Evolutionary conservation across 345 rosid genomes (phyloP), one percentile per base, ranked within the genome.

Genomic region (Gossypium herbaceum): DNA sequence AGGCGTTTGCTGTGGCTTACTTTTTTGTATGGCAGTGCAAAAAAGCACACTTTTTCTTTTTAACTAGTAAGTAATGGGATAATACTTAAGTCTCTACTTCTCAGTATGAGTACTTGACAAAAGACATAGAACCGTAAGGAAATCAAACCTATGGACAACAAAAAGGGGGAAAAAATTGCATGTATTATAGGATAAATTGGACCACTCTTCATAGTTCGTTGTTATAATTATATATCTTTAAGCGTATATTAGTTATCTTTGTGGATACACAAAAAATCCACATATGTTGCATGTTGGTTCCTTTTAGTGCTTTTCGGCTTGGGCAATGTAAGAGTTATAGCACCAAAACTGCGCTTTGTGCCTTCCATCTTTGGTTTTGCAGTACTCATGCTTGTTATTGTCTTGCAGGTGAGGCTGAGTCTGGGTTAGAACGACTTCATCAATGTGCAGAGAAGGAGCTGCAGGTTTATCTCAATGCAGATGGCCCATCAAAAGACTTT

Each of bases 391-490:
- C 24, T 55, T 45, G 59, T 44, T 61, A 10, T 13, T 76, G 29
- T 24, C 45, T 17, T 82, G 55, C 82, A 92, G 97, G 97, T 15
- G 94, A 92, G 77, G 97, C 97, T 12, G 94, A 92, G 84, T 86
- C 97, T 22, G 94, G 97, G 22, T 86, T 92, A 81, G 97, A 92
- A 75, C 84, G 97, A 15, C 97, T 92, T 79, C 97, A 92, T 85
- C 97, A 90, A 76, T 90, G 97, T 72, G 94, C 93, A 27, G 97
- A 92, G 84, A 92, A 92, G 86, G 97, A 92, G 81, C 85, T 92
- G 52, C 88, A 85, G 69, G 59, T 80, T 58, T 88, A 87, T 83
- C 81, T 86, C 47, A 78, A 70, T 59, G 82, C 89, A 9, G 85
- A 86, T 47, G 94, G 91, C 60, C 91, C 93, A 12, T 82, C 84